phyloP scores from a whole-genome alignment of 1,284 basidiomycete species.

The Nidula niveotomentosa region DNA sequence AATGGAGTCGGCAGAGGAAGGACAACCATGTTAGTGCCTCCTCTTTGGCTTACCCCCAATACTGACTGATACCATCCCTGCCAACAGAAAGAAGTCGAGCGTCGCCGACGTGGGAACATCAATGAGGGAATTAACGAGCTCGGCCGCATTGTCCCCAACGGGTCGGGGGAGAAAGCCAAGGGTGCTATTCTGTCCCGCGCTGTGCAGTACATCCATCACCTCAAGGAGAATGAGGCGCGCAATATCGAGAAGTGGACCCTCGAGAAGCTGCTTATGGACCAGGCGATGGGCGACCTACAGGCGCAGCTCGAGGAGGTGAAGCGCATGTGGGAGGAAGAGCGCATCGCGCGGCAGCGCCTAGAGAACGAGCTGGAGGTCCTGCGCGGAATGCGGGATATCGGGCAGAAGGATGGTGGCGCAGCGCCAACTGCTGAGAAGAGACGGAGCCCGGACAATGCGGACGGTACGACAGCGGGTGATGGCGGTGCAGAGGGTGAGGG shows the following conservation, averaged over 20 bases:
- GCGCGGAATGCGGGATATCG: conserved; percentile 17
- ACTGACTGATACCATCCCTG: neutral
- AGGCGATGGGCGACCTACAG: conserved; percentile 85
- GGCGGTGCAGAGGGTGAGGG: conserved; percentile 10
- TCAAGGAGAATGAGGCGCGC: conserved; percentile 87
- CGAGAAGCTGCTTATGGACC: conserved; percentile 90
- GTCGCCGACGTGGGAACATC: conserved; percentile 90
- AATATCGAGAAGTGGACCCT: conserved; percentile 96
- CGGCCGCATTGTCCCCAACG: conserved; percentile 85
- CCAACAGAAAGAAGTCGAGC: conserved; percentile 93
- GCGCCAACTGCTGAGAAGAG: conserved; percentile 21
- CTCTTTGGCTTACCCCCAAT: conserved; percentile 1
- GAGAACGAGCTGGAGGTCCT: conserved; percentile 62
- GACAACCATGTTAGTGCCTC: conserved; percentile 73
- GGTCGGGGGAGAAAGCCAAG: conserved; percentile 86
- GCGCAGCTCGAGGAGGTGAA: conserved; percentile 77
- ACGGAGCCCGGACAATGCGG: conserved; percentile 16
- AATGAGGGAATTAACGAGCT: conserved; percentile 96
- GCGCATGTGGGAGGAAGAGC: conserved; percentile 73
- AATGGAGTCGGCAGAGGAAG: conserved; percentile 81
- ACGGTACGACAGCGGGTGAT: conserved; percentile 5
- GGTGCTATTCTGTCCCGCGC: conserved; percentile 85
- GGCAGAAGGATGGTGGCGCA: conserved; percentile 10
- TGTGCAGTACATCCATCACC: conserved; percentile 86
- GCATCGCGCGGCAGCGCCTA: conserved; percentile 49